phyloP scores from a whole-genome alignment of 495 filamentous ascomycete species.

The Diplogelasinospora grovesii region DNA sequence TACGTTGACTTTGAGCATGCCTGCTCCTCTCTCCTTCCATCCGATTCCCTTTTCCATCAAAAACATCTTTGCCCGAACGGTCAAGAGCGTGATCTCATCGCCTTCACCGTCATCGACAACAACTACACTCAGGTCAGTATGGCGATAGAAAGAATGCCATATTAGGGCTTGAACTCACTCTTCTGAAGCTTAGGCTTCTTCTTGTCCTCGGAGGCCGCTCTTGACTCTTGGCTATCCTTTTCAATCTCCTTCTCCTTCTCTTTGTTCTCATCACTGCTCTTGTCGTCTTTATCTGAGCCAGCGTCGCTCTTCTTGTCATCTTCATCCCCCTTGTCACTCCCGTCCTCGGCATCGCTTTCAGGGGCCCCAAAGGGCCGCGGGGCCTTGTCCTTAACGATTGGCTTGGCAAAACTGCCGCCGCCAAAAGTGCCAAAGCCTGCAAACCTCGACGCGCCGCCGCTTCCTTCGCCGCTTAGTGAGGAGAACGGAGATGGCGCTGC shows the following conservation, averaged over 20 bases:
- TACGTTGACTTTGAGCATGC: conserved; percentile 78
- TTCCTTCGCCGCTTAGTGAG: conserved; percentile 16
- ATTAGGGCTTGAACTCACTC: conserved; percentile 41
- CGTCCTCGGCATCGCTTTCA: conserved; percentile 54
- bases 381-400: conserved; percentile 50
- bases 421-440: conserved; percentile 42
- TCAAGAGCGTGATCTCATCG: conserved; percentile 62
- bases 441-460: conserved; percentile 35
- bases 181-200: conserved; percentile 58
- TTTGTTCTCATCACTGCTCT: conserved; percentile 34
- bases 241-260: conserved; percentile 40
- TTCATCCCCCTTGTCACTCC: conserved; percentile 35
- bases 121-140: conserved; percentile 27
- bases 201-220: conserved; percentile 51
- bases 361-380: conserved; percentile 67
- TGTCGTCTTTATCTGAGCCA: conserved; percentile 36
- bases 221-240: conserved; percentile 30
- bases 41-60: conserved; percentile 55
- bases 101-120: conserved; percentile 61
- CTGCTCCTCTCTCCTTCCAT: conserved; percentile 84
- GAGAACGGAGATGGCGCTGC: conserved; percentile 22
- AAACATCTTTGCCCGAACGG: conserved; percentile 69
- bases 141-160: conserved; percentile 4
- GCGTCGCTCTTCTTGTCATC: conserved; percentile 28
- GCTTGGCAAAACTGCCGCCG: conserved; percentile 61